Evolutionary conservation across 257 asterid genomes (phyloP), one percentile per base, ranked within the genome.

Genomic region (Petrea volubilis): DNA sequence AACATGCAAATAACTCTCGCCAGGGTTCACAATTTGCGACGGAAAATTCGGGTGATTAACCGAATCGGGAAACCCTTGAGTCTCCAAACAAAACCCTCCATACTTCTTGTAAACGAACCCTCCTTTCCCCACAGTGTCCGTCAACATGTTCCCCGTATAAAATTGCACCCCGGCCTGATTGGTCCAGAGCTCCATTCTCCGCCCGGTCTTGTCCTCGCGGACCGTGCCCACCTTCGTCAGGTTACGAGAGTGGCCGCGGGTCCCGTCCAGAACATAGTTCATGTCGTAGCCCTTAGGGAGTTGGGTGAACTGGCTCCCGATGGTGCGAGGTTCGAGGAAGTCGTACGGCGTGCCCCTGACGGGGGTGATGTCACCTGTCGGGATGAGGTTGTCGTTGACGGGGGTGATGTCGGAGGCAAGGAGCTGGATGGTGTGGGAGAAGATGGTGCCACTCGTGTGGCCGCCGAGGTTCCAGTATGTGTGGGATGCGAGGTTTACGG

Each of bases 401-500:
- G 96, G 96, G 1, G 98, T 91, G 71, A 89, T 70, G 9, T 55
- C 47, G 23, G 96, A 86, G 1, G 84, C 95, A 2, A 67, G 69
- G 44, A 94, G 77, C 50, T 81, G 90, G 81, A 91, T 73, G 0
- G 75, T 77, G 73, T 91, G 95, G 0, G 96, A 83, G 0, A 91
- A 56, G 1, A 91, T 85, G 74, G 80, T 59, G 5, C 97, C 97
- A 5, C 87, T 89, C 8, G 20, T 73, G 29, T 91, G 96, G 68
- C 98, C 97, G 0, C 78, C 92, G 0, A 93, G 94, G 55, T 93
- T 93, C 96, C 96, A 93, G 67, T 93, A 93, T 7, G 90, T 76
- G 81, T 93, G 97, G 59, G 96, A 86, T 8, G 92, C 97, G 23
- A 93, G 82, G 65, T 93, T 91, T 15, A 93, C 79, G 3, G 97